Percentiles rank a stretch among this genome's conserved stretches.
Evolutionary conservation across 371 early-diverging fungal genomes (phyloP).

Genomic region (Enterocytospora artemiae): DNA sequence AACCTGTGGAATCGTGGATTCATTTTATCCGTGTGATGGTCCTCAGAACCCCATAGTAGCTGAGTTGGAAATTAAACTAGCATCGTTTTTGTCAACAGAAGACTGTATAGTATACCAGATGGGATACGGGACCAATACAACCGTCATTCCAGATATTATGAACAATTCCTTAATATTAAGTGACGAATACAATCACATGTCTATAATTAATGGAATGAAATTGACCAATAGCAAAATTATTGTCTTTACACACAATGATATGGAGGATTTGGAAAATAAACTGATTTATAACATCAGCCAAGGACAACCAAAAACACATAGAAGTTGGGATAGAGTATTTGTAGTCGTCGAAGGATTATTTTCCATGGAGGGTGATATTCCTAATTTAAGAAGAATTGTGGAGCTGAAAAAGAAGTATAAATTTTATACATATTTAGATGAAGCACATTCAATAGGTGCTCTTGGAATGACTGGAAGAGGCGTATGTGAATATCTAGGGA

Average conservation of each 20-base stretch:
- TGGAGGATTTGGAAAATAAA: constrained; percentile 68
- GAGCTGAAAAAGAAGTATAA: constrained; percentile 83
- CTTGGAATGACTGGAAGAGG: constrained; percentile 81
- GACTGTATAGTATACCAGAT: constrained; percentile 81
- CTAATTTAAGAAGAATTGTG: constrained; percentile 74
- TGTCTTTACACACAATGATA: constrained; percentile 85
- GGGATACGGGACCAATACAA: constrained; percentile 98
- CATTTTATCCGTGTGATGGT: constrained; percentile 55
- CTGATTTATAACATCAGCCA: constrained; percentile 81
- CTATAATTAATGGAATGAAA: constrained; percentile 83
- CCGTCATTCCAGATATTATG: constrained; percentile 79
- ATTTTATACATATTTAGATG: constrained; percentile 94
- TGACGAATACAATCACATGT: constrained; percentile 92
- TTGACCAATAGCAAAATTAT: constrained; percentile 82
- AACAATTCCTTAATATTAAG: constrained; percentile 77
- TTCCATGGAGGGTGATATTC: constrained; percentile 94
- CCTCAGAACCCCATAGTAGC: constrained; percentile 64
- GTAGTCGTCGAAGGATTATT: constrained; percentile 93
- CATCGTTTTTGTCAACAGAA: constrained; percentile 84
- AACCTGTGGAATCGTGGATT: constrained; percentile 59
- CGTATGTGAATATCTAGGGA: constrained; percentile 80
- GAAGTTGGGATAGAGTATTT: constrained; percentile 94
- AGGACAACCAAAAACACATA: constrained; percentile 92
- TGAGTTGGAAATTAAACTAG: constrained; percentile 76
- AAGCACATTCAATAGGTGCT: constrained; percentile 97